phyloP scores from a whole-genome alignment of 768 basidiomycete species.

The Auricularia cornea region DNA sequence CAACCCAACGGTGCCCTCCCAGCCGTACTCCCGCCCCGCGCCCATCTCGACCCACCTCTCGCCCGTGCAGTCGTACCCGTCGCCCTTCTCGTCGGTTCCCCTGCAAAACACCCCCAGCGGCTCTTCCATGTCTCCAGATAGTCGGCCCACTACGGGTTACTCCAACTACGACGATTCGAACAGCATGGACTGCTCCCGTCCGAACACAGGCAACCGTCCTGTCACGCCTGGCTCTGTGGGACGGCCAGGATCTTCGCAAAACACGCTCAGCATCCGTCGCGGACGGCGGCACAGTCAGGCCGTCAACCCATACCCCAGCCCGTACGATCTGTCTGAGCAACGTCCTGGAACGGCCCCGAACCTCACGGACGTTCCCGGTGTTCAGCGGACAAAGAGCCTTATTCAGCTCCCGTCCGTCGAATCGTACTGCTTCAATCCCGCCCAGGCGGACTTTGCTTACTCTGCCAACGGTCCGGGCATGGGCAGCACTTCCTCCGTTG shows the following conservation, averaged over 20 bases:
- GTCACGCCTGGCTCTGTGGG: constrained; percentile 50
- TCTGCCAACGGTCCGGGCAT: constrained; percentile 40
- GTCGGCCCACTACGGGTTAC: constrained; percentile 78
- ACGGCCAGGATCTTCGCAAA: constrained; percentile 23
- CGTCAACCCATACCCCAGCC: constrained; percentile 79
- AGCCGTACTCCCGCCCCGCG: constrained; percentile 30
- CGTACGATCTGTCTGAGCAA: constrained; percentile 42
- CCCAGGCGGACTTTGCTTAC: constrained; percentile 76
- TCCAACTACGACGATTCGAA: constrained; percentile 49
- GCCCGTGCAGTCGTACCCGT: constrained; percentile 63
- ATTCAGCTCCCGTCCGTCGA: constrained; percentile 70
- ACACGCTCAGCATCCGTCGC: constrained; percentile 57
- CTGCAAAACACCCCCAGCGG: constrained; percentile 51
- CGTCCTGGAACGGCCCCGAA: constrained; percentile 33
- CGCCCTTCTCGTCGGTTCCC: constrained; percentile 54
- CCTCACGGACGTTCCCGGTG: constrained; percentile 34
- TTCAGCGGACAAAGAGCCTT: constrained; percentile 78
- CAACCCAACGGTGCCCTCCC: constrained; percentile 41
- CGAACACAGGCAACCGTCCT: constrained; percentile 24
- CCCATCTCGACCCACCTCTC: constrained; percentile 37
- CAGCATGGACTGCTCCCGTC: constrained; percentile 3
- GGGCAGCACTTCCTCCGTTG: background rate
- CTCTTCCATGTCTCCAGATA: constrained; percentile 70
- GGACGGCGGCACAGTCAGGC: constrained; percentile 77
- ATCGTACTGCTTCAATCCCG: constrained; percentile 53